Evolutionary conservation across 352 stramenopile species (phyloP).

Genomic region (Globisporangium solare): DNA sequence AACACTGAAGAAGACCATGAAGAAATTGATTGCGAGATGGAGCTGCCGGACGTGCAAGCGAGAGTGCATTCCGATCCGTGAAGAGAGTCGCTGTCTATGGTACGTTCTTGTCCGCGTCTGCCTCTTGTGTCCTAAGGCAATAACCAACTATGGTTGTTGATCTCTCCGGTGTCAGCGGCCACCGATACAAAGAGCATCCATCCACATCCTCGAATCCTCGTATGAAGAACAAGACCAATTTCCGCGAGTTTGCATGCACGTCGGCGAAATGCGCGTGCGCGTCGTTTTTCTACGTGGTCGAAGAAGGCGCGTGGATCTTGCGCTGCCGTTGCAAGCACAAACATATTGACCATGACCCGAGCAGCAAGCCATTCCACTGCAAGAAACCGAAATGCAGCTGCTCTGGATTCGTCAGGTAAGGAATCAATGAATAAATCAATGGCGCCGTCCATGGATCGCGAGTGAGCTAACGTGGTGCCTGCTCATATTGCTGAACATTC

Average conservation of each 20-base stretch:
- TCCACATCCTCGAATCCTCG: slow-evolving; percentile 25
- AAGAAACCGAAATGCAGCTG: slow-evolving; percentile 56
- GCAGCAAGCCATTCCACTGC: slow-evolving; percentile 33
- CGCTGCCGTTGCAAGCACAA: slow-evolving; percentile 80
- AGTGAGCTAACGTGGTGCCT: background rate
- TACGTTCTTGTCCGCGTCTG: slow-evolving; percentile 14
- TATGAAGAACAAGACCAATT: slow-evolving; percentile 27
- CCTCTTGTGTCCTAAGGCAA: background rate
- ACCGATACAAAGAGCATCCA: slow-evolving; percentile 77
- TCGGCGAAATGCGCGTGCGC: slow-evolving; percentile 47
- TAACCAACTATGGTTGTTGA: background rate
- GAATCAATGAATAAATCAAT: too few relatives aligned
- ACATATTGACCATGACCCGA: slow-evolving; percentile 65
- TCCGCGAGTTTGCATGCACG: slow-evolving; percentile 53
- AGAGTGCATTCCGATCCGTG: slow-evolving; percentile 72
- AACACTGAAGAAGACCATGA: slow-evolving; percentile 12
- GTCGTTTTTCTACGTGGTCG: slow-evolving; percentile 76
- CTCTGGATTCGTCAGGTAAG: slow-evolving; percentile 59
- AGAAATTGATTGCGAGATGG: slow-evolving; percentile 59
- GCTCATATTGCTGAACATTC: slow-evolving; percentile 7
- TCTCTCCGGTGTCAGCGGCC: slow-evolving; percentile 26
- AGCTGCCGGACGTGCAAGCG: slow-evolving; percentile 49
- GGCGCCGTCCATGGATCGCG: background rate
- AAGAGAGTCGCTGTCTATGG: slow-evolving; percentile 77
- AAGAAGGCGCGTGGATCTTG: slow-evolving; percentile 74